Conservation (phyloP, 139 green algal species). For the Yamagishiella unicocca region DNA sequence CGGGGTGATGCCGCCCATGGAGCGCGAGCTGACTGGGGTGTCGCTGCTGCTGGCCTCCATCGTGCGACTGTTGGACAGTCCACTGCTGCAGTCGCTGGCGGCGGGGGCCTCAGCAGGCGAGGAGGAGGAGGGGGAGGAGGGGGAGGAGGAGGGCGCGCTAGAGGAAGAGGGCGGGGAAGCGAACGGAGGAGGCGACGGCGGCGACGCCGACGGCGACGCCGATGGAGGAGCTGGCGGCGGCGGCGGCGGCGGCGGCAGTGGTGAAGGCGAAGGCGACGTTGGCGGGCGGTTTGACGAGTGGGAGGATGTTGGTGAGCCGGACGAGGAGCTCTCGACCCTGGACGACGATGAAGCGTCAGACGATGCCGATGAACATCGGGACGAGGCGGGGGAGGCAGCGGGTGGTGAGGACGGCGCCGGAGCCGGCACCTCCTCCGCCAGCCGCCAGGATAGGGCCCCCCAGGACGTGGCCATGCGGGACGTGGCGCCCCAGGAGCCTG, state of each 20-base stretch:
- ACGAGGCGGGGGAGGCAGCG: too few species aligned
- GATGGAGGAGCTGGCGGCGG: background rate
- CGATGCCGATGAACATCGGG: too few species aligned
- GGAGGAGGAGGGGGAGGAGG: background rate
- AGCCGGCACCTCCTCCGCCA: background rate
- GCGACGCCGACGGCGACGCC: background rate
- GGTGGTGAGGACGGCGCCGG: too few species aligned
- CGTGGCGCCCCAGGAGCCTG: too few species aligned
- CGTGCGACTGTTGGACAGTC: background rate
- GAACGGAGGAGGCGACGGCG: background rate
- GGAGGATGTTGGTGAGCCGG: too few species aligned
- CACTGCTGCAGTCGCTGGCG: background rate
- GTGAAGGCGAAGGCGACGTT: background rate
- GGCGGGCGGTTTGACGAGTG: too few species aligned
- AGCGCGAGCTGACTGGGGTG: slow-evolving; percentile 1
- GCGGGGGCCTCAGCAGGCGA: background rate
- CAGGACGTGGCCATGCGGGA: too few species aligned
- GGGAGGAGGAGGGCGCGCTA: background rate
- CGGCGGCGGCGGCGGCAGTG: background rate
- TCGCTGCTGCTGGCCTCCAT: background rate
- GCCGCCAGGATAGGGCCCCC: too few species aligned
- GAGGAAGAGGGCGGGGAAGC: background rate
- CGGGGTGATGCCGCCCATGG: background rate
- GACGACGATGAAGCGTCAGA: too few species aligned
- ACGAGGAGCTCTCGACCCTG: too few species aligned